These are phyloP conservation scores for Begonia fuchsioides DNA, from an alignment of 306 rosid genomes.

Conservation along the genomic window DNA sequence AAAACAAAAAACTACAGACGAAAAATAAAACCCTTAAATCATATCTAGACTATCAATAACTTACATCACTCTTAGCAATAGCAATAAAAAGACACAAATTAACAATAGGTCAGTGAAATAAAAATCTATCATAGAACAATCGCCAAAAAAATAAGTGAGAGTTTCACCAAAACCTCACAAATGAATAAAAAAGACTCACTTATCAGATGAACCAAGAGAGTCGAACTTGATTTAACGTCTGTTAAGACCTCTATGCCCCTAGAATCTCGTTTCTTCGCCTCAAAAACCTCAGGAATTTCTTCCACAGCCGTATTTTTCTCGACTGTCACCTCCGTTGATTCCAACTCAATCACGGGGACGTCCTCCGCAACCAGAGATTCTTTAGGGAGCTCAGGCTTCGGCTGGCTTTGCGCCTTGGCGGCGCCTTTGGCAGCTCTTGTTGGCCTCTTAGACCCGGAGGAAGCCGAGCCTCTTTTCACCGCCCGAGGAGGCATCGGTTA, in stretches of 20 bases:
- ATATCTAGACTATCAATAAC: neutral
- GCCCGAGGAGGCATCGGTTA: conserved; percentile 65
- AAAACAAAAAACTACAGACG: neutral
- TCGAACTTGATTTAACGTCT: conserved; percentile 18
- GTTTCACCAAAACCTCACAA: neutral
- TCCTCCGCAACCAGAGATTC: conserved; percentile 19
- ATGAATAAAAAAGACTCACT: conserved; percentile 15
- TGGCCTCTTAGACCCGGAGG: conserved; percentile 47
- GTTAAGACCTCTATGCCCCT: conserved; percentile 9
- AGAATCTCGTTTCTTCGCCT: conserved; percentile 19
- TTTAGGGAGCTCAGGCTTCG: conserved; percentile 22
- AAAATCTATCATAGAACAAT: neutral
- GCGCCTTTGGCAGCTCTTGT: conserved; percentile 42
- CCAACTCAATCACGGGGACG: conserved; percentile 12
- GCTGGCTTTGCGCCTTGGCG: conserved; percentile 40
- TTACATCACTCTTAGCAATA: too few species aligned
- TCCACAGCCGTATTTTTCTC: conserved; percentile 26
- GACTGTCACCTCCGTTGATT: conserved; percentile 23
- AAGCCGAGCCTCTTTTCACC: conserved; percentile 62
- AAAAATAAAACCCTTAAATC: neutral
- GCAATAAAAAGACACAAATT: too few species aligned
- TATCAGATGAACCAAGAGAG: conserved; percentile 20
- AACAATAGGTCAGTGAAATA: neutral
- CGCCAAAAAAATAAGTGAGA: neutral
- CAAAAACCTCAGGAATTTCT: conserved; percentile 15